phyloP scores from a whole-genome alignment of 1,284 basidiomycete species.

The Cryptococcus jaspeensis region DNA sequence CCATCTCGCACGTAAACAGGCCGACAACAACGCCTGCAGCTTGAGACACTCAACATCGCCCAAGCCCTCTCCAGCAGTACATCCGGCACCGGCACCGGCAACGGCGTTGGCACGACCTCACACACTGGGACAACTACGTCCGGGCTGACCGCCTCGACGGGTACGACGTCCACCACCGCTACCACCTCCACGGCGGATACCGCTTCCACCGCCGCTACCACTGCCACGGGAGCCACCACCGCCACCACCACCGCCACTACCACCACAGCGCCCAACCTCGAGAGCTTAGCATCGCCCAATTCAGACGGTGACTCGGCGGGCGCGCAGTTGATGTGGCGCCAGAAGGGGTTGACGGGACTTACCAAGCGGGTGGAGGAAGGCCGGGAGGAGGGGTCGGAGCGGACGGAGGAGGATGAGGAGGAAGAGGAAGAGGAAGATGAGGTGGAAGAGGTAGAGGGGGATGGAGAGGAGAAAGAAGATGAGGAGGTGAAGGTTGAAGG shows the following conservation, averaged over 20 bases:
- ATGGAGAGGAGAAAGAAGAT: not conserved
- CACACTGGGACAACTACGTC: too few species aligned
- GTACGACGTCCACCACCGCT: too few species aligned
- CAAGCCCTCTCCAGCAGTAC: not conserved
- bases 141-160: too few species aligned
- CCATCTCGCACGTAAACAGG: too few species aligned
- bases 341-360: not conserved
- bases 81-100: too few species aligned
- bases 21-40: not conserved
- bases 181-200: not conserved
- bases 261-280: conserved; percentile 3
- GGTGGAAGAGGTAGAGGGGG: not conserved
- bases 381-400: not conserved
- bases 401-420: not conserved
- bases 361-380: too few species aligned
- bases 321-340: conserved; percentile 26
- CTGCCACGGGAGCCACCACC: not conserved
- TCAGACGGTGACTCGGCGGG: conserved; percentile 22
- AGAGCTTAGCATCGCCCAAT: conserved; percentile 16
- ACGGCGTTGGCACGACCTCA: too few species aligned
- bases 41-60: not conserved
- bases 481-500: not conserved
- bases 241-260: conserved; percentile 3
- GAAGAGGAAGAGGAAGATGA: not conserved
- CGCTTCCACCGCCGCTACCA: not conserved